These are phyloP conservation scores for Scalesia atractyloides DNA, from an alignment of 129 eudicot species.

Conservation along the genomic window DNA sequence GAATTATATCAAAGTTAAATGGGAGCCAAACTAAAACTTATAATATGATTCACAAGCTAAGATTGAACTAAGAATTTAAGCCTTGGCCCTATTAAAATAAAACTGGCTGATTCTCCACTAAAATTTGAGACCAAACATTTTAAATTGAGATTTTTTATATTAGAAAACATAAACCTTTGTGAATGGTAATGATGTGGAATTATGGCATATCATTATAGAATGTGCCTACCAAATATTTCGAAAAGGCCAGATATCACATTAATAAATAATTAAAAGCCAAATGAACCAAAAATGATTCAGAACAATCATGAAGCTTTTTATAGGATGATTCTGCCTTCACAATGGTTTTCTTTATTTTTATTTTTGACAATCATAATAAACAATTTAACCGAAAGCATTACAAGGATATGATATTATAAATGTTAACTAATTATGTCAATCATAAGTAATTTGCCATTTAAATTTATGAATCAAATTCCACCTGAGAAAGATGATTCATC, in stretches of 20 bases:
- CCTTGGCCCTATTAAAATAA: too few species aligned
- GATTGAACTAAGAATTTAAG: too few species aligned
- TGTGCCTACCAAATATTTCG: conserved; percentile 8
- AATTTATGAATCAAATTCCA: conserved; percentile 14
- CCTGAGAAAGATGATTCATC: conserved; percentile 33
- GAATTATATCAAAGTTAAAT: too few species aligned
- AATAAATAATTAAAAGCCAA: not conserved
- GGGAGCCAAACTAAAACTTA: too few species aligned
- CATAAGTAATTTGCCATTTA: conserved; percentile 18
- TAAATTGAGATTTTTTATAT: not conserved
- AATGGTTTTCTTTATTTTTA: conserved; percentile 2
- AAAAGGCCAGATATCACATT: conserved; percentile 23
- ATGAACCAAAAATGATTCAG: conserved; percentile 8
- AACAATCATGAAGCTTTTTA: not conserved
- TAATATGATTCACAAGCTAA: too few species aligned
- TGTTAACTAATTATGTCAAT: conserved; percentile 19
- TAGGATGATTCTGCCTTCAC: conserved; percentile 5
- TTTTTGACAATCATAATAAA: conserved; percentile 21
- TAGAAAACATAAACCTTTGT: not conserved
- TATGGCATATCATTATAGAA: conserved; percentile 9
- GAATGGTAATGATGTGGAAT: conserved; percentile 9
- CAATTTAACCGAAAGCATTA: conserved; percentile 26
- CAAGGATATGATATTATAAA: conserved; percentile 26
- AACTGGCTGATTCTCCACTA: too few species aligned
- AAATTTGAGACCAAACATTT: not conserved